These are phyloP conservation scores for Dictyostelium capitatum DNA, from an alignment of 78 protist genomes.

Conservation along the genomic window DNA sequence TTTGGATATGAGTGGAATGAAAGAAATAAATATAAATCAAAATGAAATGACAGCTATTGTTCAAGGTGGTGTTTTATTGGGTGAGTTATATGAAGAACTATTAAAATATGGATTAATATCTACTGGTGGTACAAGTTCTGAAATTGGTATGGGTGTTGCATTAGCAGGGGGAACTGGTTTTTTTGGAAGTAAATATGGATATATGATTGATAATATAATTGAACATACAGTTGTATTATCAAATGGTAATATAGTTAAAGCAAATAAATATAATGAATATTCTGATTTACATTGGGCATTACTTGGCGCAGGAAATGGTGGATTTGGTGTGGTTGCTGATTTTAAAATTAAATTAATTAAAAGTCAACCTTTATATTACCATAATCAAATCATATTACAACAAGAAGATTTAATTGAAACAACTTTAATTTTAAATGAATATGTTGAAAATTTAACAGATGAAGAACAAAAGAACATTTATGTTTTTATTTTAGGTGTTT, in stretches of 20 bases:
- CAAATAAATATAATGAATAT: background rate
- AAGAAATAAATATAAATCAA: background rate
- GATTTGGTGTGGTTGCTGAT: conserved; percentile 5
- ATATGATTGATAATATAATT: background rate
- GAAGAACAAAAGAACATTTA: too few relatives aligned
- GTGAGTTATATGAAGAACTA: conserved; percentile 10
- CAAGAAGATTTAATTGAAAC: background rate
- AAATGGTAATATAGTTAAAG: background rate
- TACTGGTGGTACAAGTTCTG: conserved; percentile 52
- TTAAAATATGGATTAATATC: background rate
- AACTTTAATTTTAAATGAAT: background rate
- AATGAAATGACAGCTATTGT: background rate
- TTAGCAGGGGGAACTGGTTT: conserved; percentile 36
- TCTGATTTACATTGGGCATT: conserved; percentile 39
- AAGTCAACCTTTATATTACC: background rate
- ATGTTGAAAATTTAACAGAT: too few relatives aligned
- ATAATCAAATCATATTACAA: background rate
- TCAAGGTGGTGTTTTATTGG: conserved; percentile 25
- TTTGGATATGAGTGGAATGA: conserved; percentile 45
- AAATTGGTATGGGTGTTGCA: conserved; percentile 24
- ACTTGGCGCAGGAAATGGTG: conserved; percentile 14
- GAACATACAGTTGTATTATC: conserved; percentile 2
- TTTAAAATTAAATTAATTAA: background rate
- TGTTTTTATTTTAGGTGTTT: too few relatives aligned
- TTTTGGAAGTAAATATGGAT: conserved; percentile 13